Evolutionary conservation across 768 basidiomycete genomes (phyloP), one percentile per base, ranked within the genome.

Genomic region (Hygrophorus pudorinus): DNA sequence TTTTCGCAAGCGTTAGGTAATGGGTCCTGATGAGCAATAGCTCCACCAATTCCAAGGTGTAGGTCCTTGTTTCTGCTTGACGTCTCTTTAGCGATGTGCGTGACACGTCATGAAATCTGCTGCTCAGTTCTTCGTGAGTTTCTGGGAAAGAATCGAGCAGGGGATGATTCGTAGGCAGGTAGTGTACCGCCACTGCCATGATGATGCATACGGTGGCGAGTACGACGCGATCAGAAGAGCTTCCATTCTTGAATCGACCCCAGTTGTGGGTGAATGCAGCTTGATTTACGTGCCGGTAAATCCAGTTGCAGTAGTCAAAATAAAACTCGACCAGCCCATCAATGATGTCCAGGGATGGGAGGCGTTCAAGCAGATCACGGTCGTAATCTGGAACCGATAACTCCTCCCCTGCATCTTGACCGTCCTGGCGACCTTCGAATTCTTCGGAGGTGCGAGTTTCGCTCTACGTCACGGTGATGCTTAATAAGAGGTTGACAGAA

Each of bases 281-380:
- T 43, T 79, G 71, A 59, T 86, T 81, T 47, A 89, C 74, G 56
- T 85, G 80, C 32, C 83, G 78, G 61, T 87, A 85, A 42, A 88
- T 77, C 86, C 86, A 90, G 60, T 84, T 87, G 71, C 85, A 86
- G 56, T 84, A 85, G 52, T 85, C 82, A 53, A 88, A 88, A 61
- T 90, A 89, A 62, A 79, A 81, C 38, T 64, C 62, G 56, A 90
- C 70, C 42, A 90, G 76, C 13, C 71, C 74, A 54, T 89, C 86
- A 53, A 88, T 79, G 41, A 79, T 65, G 37, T 81, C 73, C 42
- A 81, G 60, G 14, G 73, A 64, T 2, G 86, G 86, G 2, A 90
- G 72, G 45, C 73, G 61, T 3, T 70, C 66, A 48, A 86, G 72
- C 7, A 90, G 70, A 59, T 89, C 86, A 36, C 75, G 71, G 63